Conservation (phyloP, 768 basidiomycete genomes). For the Amanita brunnescens region DNA sequence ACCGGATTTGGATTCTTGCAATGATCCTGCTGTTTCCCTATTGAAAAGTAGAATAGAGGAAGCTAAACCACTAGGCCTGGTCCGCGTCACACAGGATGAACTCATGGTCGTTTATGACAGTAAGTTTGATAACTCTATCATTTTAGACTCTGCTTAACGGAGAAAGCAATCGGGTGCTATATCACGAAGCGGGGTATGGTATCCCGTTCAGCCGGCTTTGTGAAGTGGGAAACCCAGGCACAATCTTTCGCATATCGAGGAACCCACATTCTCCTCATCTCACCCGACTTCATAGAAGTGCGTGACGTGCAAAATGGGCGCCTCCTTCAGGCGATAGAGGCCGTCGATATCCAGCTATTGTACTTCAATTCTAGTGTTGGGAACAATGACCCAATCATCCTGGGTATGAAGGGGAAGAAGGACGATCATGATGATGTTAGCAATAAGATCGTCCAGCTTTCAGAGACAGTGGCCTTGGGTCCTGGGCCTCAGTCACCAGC, state of each 20-base stretch:
- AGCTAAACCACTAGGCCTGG: slow-evolving; percentile 58
- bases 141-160: slow-evolving; percentile 3
- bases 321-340: slow-evolving; percentile 81
- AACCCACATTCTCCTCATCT: slow-evolving; percentile 63
- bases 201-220: slow-evolving; percentile 48
- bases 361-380: slow-evolving; percentile 31
- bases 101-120: slow-evolving; percentile 71
- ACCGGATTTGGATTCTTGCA: slow-evolving; percentile 45
- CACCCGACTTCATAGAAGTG: slow-evolving; percentile 67
- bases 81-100: slow-evolving; percentile 46
- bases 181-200: slow-evolving; percentile 64
- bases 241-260: slow-evolving; percentile 52
- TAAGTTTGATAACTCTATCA: slow-evolving; percentile 24
- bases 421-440: slow-evolving; percentile 49
- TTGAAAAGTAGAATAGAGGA: slow-evolving; percentile 53
- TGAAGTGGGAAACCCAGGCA: slow-evolving; percentile 75
- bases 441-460: slow-evolving; percentile 59
- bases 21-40: slow-evolving; percentile 30
- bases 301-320: slow-evolving; percentile 53
- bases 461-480: slow-evolving; percentile 49
- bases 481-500: slow-evolving; percentile 28
- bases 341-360: slow-evolving; percentile 56
- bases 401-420: slow-evolving; percentile 54
- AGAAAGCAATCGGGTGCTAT: slow-evolving; percentile 65
- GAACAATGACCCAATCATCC: slow-evolving; percentile 43